Evolutionary conservation across 305 asterid species (phyloP), one percentile per base, ranked within the genome.

Genomic region (Lippia alba): DNA sequence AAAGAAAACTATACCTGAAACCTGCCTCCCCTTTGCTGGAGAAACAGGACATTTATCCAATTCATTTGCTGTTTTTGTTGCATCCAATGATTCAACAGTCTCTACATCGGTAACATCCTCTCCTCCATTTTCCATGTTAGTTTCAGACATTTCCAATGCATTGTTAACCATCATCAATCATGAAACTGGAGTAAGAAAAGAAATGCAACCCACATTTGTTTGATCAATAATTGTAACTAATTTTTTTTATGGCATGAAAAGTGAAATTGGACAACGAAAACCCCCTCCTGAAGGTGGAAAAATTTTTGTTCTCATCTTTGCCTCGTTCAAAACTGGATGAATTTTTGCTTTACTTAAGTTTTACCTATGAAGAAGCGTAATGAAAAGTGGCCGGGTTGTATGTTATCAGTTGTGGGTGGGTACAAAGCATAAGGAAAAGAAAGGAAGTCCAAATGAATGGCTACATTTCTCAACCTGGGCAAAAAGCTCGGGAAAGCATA

Each of bases 401-500:
- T 36, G 41, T 36, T 3, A 36, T 36, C 41, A 36, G 8, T 36
- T 36, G 41, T 36, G 9, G 41, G 41, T 36, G 6, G 3, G 41
- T 45, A 16, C 17, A 66, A 67, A 20, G 15, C 16, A 75, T 49
- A 14, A 36, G 41, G 8, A 36, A 36, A 36, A 36, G 41, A 36
- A 8, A 36, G 41, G 41, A 36, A 36, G 41, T 36, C 0, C 5
- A 36, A 36, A 36, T 8, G 41, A 36, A 36, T 36, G 41, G 41
- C 9, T 36, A 8, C 41, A 36, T 8, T 36, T 36, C 41, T 36
- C 41, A 36, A 36, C 41, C 41, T 8, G 1, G 61, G 66, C 88
- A 83, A 80, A 69, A 83, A 68, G 72, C 69, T 61, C 75, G 85
- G 84, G 73, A 80, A 67, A 76, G 32, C 80, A 59, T 59, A 24